These are phyloP conservation scores for Scheffersomyces segobiensis DNA, from an alignment of 1,139 yeast species.

Conservation along the genomic window DNA sequence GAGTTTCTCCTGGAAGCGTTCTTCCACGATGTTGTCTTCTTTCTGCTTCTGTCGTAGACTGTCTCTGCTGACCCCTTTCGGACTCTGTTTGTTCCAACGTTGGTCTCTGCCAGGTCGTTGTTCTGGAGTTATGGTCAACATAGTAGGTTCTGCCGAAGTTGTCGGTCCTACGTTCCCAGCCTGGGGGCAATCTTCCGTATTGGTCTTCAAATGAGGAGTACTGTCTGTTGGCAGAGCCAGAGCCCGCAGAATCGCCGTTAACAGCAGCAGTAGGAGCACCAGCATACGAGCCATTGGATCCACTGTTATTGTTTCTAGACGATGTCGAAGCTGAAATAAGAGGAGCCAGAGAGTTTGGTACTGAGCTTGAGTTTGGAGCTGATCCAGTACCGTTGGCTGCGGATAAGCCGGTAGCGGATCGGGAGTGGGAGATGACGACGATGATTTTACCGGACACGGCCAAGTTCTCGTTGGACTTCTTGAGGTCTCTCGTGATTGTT, in stretches of 20 bases:
- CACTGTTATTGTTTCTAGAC: neutral
- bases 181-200: conserved; percentile 93
- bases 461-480: conserved; percentile 86
- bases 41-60: conserved; percentile 76
- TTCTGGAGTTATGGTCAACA: conserved; percentile 95
- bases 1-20: conserved; percentile 79
- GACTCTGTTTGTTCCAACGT: conserved; percentile 67
- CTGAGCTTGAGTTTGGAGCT: conserved; percentile 7
- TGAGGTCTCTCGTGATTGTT: conserved; percentile 89
- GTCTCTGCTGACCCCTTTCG: conserved; percentile 62
- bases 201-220: conserved; percentile 96
- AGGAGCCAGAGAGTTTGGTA: conserved; percentile 11
- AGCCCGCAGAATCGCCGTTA: conserved; percentile 8
- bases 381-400: neutral
- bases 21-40: conserved; percentile 89
- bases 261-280: conserved; percentile 7
- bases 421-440: conserved; percentile 59
- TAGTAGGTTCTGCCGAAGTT: conserved; percentile 96
- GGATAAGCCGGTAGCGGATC: neutral
- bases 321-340: conserved; percentile 12
- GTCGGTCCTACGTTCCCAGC: conserved; percentile 99
- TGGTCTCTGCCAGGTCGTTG: conserved; percentile 98
- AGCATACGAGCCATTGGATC: neutral
- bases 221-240: conserved; percentile 48
- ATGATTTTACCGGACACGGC: conserved; percentile 92